These are phyloP conservation scores for Kondoa malvinella DNA, from an alignment of 768 basidiomycete genomes.

Conservation along the genomic window DNA sequence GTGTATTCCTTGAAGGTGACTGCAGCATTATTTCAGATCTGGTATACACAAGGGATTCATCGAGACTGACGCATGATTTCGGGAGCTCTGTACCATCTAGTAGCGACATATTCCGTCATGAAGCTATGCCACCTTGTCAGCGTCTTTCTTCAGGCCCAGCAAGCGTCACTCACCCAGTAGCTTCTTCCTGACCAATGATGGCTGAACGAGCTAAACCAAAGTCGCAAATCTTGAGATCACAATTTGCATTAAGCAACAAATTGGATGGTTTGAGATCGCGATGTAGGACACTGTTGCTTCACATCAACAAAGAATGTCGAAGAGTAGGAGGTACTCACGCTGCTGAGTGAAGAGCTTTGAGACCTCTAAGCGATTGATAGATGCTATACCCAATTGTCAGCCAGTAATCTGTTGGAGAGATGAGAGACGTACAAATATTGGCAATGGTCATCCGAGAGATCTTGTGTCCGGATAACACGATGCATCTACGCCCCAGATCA, in stretches of 20 bases:
- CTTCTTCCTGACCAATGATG: conserved; percentile 36
- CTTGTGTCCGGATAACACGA: conserved; percentile 85
- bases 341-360: conserved; percentile 90
- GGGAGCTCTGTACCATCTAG: conserved; percentile 95
- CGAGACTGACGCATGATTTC: conserved; percentile 76
- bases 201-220: conserved; percentile 69
- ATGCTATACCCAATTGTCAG: conserved; percentile 12
- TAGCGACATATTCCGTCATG: conserved; percentile 69
- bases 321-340: conserved; percentile 33
- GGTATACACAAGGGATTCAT: not conserved
- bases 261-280: conserved; percentile 58
- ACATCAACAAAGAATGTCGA: not conserved
- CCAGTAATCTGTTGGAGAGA: not conserved
- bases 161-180: conserved; percentile 55
- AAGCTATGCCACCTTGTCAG: too few relatives aligned
- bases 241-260: conserved; percentile 70
- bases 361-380: conserved; percentile 73
- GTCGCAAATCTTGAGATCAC: conserved; percentile 40
- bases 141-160: conserved; percentile 5
- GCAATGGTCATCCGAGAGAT: conserved; percentile 69
- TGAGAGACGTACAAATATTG: conserved; percentile 25
- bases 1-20: conserved; percentile 80
- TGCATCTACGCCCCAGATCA: conserved; percentile 43
- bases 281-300: conserved; percentile 38
- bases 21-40: too few relatives aligned